Evolutionary conservation across 129 eudicot genomes (phyloP).

Genomic region (Tagetes erecta): DNA sequence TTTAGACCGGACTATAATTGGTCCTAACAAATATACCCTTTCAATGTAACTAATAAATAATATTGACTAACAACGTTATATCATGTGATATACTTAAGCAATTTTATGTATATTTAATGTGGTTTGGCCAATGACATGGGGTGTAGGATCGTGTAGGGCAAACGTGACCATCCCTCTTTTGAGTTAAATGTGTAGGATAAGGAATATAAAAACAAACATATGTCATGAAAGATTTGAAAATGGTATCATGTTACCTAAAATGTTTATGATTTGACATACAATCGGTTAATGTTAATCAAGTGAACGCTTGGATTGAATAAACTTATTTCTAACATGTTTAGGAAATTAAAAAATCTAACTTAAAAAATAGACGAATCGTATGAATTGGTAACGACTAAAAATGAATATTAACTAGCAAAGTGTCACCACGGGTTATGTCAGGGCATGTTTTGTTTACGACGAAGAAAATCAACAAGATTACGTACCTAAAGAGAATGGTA

Average conservation of each 20-base stretch:
- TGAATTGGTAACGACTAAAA: neutral
- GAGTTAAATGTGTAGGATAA: neutral
- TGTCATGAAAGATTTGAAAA: constrained; percentile 3
- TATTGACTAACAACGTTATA: neutral
- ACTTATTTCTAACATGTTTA: neutral
- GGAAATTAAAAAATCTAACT: neutral
- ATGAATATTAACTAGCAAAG: neutral
- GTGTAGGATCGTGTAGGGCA: constrained; percentile 3
- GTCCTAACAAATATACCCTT: neutral
- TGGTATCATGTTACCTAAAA: constrained; percentile 17
- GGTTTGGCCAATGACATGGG: constrained; percentile 26
- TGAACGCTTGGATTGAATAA: constrained; percentile 1
- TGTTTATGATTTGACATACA: constrained; percentile 30
- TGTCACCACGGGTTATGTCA: too few relatives aligned
- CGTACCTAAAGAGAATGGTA: too few relatives aligned
- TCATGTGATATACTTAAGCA: neutral
- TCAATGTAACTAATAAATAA: neutral
- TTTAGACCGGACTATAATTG: constrained; percentile 6
- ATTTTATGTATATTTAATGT: neutral
- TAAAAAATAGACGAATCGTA: neutral
- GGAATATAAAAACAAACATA: neutral
- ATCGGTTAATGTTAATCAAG: constrained; percentile 6
- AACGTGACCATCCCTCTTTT: neutral
- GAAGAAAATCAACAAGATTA: too few relatives aligned
- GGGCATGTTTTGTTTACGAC: too few relatives aligned